Percentiles rank a stretch among this genome's conserved stretches.
phyloP scores from a whole-genome alignment of 176 grass and related monocot species.

The Rhynchospora breviuscula region DNA sequence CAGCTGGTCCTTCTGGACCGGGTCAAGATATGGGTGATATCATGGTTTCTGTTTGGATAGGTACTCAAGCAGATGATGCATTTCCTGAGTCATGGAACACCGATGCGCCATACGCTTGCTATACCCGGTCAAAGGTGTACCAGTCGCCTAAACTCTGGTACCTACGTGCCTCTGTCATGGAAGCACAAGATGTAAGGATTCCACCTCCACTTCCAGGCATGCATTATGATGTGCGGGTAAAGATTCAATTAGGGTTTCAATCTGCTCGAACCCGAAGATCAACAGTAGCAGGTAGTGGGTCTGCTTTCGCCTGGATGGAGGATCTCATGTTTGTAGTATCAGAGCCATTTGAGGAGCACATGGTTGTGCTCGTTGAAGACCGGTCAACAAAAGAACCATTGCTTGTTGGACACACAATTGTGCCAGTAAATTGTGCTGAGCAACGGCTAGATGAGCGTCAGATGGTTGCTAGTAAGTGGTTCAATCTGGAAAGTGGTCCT shows the following conservation, averaged over 20 bases:
- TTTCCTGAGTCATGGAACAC: constrained; percentile 89
- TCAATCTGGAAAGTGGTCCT: constrained; percentile 43
- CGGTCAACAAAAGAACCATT: constrained; percentile 63
- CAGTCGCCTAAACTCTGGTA: constrained; percentile 66
- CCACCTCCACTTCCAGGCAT: constrained; percentile 39
- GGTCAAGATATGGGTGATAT: constrained; percentile 56
- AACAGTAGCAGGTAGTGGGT: constrained; percentile 50
- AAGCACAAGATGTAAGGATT: constrained; percentile 82
- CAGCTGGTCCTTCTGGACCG: not conserved
- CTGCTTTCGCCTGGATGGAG: constrained; percentile 76
- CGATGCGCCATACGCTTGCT: constrained; percentile 64
- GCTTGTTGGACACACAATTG: constrained; percentile 48
- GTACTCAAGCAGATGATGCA: constrained; percentile 86
- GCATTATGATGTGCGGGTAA: constrained; percentile 71
- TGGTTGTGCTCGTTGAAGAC: constrained; percentile 75
- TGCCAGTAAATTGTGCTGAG: constrained; percentile 57
- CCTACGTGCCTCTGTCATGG: constrained; percentile 70
- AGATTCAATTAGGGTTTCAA: constrained; percentile 83
- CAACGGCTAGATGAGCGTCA: constrained; percentile 73
- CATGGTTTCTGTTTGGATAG: constrained; percentile 95
- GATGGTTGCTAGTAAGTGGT: constrained; percentile 57
- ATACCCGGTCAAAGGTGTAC: constrained; percentile 41
- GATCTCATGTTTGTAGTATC: constrained; percentile 89
- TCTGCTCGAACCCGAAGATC: constrained; percentile 71
- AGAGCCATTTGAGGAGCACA: constrained; percentile 57